Conservation (phyloP, 805 yeast species). For the Kazachstania taianensis region DNA sequence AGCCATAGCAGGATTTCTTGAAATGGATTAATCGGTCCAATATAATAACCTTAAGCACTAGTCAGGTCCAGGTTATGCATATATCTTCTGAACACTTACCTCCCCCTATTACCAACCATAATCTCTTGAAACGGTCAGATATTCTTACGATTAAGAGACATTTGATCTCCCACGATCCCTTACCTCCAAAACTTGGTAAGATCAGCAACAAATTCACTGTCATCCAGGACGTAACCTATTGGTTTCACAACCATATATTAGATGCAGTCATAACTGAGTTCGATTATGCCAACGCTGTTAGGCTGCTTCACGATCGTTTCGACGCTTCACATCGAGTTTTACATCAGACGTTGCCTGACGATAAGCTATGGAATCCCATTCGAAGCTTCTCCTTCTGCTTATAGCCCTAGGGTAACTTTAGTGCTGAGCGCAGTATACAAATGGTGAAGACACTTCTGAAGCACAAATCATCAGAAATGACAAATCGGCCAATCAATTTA, state of each 20-base stretch:
- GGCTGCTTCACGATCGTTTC: not conserved
- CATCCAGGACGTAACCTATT: not conserved
- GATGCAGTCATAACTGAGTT: not conserved
- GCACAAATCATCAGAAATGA: not conserved
- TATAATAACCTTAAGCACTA: not conserved
- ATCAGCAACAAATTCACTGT: not conserved
- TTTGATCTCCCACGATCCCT: not conserved
- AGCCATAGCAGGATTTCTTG: not conserved
- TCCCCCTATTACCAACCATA: not conserved
- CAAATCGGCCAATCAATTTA: not conserved
- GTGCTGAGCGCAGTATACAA: not conserved
- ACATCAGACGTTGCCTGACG: not conserved
- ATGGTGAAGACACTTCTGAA: not conserved
- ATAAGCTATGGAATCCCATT: slow-evolving; percentile 2
- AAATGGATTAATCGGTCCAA: not conserved
- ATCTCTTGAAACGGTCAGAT: not conserved
- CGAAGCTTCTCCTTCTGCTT: not conserved
- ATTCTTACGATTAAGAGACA: not conserved
- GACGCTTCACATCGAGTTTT: slow-evolving; percentile 2
- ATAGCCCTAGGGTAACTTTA: not conserved
- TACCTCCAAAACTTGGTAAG: not conserved
- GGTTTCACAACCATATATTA: not conserved
- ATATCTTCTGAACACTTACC: not conserved
- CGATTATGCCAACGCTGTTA: not conserved
- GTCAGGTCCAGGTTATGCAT: not conserved